Evolutionary conservation across 768 basidiomycete species (phyloP).

Genomic region (Trametes sanguinea): DNA sequence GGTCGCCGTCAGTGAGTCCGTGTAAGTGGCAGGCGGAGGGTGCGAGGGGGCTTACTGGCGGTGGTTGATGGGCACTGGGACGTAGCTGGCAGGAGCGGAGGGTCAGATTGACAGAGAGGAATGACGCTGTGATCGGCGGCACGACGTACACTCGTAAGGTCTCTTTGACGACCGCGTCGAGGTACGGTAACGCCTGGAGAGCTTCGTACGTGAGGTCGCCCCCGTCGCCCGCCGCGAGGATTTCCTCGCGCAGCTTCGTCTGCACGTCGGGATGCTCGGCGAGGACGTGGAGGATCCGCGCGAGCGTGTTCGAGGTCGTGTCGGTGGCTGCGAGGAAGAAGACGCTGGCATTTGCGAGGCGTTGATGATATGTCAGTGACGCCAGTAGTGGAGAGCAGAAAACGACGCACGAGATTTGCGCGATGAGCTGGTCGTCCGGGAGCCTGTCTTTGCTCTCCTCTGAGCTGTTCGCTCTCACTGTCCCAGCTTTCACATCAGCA

Average conservation of each 20-base stretch:
- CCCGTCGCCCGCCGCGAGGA: background rate
- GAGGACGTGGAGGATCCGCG: constrained; percentile 1
- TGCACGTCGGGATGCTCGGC: constrained; percentile 4
- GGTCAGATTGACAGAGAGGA: background rate
- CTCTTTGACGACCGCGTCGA: constrained; percentile 9
- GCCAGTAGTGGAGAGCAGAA: background rate
- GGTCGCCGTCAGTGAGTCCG: background rate
- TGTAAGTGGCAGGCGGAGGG: no score
- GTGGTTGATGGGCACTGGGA: constrained; percentile 45
- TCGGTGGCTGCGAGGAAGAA: constrained; percentile 4
- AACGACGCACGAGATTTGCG: constrained; percentile 35
- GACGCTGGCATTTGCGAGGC: background rate
- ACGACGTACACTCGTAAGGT: constrained; percentile 5
- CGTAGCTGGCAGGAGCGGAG: constrained; percentile 28
- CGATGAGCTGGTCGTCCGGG: constrained; percentile 39
- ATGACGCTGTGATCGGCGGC: background rate
- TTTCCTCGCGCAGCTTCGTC: background rate
- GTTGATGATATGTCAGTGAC: no score
- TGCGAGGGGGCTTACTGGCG: constrained; percentile 15
- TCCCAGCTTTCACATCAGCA: background rate
- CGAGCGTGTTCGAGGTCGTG: constrained; percentile 1
- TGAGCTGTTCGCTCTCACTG: constrained; percentile 45
- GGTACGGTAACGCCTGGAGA: background rate
- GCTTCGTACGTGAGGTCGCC: background rate
- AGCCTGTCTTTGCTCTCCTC: constrained; percentile 24